Evolutionary conservation across 495 filamentous ascomycete genomes (phyloP), one percentile per base, ranked within the genome.

Genomic region (Penicillium daleae): DNA sequence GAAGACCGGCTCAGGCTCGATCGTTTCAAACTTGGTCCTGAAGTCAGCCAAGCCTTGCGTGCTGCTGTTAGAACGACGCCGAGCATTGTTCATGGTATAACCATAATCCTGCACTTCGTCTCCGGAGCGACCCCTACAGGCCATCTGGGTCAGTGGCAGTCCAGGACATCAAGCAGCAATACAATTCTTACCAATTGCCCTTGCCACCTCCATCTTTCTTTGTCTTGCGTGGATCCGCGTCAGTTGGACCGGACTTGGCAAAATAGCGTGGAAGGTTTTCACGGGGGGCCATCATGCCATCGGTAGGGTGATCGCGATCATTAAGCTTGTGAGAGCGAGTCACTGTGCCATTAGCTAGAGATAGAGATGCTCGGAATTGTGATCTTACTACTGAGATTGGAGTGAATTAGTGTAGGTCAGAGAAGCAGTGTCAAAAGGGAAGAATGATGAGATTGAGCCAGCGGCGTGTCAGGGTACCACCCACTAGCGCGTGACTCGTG

Each of bases 171-270:
- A 35, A 10, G 27, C 22, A 12, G 10, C 22, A n/a, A 12, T 21
- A 26, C 27, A 22, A 49, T 54, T 42, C 87, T 76, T 85, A 97
- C 94, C 94, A 98, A 76, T 97, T 97, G 74, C 89, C 91, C 75
- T 92, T 95, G 44, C 94, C 94, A 54, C 86, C 90, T 55, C 94
- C 94, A 63, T 97, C 90, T 83, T 98, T 98, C 88, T 97, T 97
- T 66, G 89, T 90, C 85, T 95, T 95, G 77, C 91, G 91, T 42
- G 94, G 95, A 70, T 96, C 89, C 66, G 80, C 78, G 70, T 92
- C 93, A 67, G 87, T 80, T 69, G 89, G 90, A 65, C 94, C 95
- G 33, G 85, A 77, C 83, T 97, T 97, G 71, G 84, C 92, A 72
- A 98, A 98, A 85, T 87, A 97, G 67, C 92, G 91, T 67, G 95